Evolutionary conservation across 176 grass and related monocot genomes (phyloP).

Genomic region (Cenchrus americanus): DNA sequence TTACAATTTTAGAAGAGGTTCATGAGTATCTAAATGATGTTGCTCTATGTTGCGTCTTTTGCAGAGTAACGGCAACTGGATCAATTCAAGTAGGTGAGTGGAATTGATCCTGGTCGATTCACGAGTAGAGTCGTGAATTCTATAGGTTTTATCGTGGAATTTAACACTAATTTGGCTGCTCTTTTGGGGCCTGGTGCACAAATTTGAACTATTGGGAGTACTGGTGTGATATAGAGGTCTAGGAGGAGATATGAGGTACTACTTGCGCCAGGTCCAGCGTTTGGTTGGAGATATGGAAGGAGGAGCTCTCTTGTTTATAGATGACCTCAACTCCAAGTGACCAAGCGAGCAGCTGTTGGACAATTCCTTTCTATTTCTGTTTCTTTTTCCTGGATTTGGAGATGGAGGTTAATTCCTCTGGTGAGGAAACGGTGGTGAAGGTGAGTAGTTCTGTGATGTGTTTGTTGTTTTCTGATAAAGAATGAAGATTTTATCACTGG

Average conservation of each 20-base stretch:
- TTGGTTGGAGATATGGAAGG: conserved; percentile 77
- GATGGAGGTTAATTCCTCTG: conserved; percentile 86
- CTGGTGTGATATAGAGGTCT: conserved; percentile 54
- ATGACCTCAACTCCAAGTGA: conserved; percentile 84
- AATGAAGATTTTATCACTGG: conserved; percentile 18
- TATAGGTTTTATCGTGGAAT: conserved; percentile 41
- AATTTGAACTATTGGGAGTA: conserved; percentile 51
- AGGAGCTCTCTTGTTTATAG: conserved; percentile 68
- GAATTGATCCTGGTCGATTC: conserved; percentile 48
- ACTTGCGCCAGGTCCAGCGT: conserved; percentile 64
- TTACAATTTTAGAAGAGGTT: conserved; percentile 13
- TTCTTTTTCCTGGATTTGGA: conserved; percentile 36
- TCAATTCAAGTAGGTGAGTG: conserved; percentile 58
- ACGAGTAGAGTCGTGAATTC: conserved; percentile 29
- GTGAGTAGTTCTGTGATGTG: conserved; percentile 49
- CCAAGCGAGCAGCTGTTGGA: conserved; percentile 33
- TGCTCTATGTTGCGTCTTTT: not conserved
- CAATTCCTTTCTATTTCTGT: conserved; percentile 35
- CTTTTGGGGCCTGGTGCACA: conserved; percentile 35
- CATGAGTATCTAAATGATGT: not conserved
- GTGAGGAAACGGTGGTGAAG: conserved; percentile 79
- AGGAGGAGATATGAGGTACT: conserved; percentile 81
- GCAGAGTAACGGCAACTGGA: conserved; percentile 49
- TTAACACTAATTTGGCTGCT: conserved; percentile 44
- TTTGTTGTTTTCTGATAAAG: conserved; percentile 39